Evolutionary conservation across 805 yeast species (phyloP), one percentile per base, ranked within the genome.

Genomic region (Tetrapisispora pingtungensis): DNA sequence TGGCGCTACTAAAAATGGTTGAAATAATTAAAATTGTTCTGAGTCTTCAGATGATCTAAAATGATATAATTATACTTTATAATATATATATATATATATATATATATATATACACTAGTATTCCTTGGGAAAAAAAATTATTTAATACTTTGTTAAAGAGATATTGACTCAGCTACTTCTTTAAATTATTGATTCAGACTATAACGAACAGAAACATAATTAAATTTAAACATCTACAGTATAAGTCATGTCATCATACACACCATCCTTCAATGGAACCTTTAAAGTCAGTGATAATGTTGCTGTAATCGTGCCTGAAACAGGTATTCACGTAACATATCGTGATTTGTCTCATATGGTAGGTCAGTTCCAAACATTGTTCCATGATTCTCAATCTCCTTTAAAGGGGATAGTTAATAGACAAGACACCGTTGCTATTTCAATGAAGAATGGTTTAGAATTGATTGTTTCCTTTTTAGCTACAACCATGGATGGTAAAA

Each of bases 361-460:
- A 1, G 72, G 70, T 1, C 75, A 72, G 45, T 63, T 77, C 47
- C 78, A 77, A 52, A 66, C 73, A 7, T 53, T 78, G 46, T 78
- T 65, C 53, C 59, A 50, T 50, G 59, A 67, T 28, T 51, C 64
- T 1, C 51, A 61, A 6, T 72, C 76, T 1, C 78, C 78, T 8
- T 51, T 74, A 24, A 67, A 49, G 42, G 51, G 52, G 14, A 42
- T 57, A 10, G 58, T 66, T 4, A 50, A 52, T 7, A 55, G 62
- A 36, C 76, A 74, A 50, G 56, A 71, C 3, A 70, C 77, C 2
- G 67, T 79, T 34, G 81, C 83, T 0, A 78, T 81, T 19, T 69
- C 84, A 0, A 62, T 81, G 46, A 78, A 80, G 26, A 81, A 82
- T 57, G 64, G 75, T 4, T 55, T 81, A 20, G 88, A 81, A 52